These are phyloP conservation scores for Lithohypha guttulata DNA, from an alignment of 2,329 filamentous ascomycete species.

Conservation along the genomic window DNA sequence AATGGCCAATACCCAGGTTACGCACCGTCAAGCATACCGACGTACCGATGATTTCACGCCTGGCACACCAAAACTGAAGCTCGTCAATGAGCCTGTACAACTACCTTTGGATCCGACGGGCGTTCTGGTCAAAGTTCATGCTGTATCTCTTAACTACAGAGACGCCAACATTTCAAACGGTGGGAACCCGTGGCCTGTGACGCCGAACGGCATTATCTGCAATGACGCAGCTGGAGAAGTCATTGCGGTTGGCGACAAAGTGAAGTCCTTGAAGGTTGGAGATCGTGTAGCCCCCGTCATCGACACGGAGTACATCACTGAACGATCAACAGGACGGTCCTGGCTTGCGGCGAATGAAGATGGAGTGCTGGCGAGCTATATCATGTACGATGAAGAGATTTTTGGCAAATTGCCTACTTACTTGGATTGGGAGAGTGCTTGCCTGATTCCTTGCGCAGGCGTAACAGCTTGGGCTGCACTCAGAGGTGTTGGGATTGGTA, in stretches of 20 bases:
- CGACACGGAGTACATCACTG: slow-evolving; percentile 32
- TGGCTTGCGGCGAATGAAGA: slow-evolving; percentile 38
- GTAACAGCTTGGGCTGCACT: slow-evolving; percentile 36
- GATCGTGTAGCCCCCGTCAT: slow-evolving; percentile 30
- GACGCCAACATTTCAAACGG: slow-evolving; percentile 37
- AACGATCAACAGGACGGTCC: slow-evolving; percentile 27
- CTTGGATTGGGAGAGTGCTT: slow-evolving; percentile 29
- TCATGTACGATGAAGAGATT: slow-evolving; percentile 32
- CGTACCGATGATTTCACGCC: slow-evolving; percentile 27
- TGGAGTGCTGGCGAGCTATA: slow-evolving; percentile 33
- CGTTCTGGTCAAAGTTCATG: slow-evolving; percentile 40
- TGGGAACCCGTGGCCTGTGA: slow-evolving; percentile 33
- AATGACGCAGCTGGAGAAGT: slow-evolving; percentile 37
- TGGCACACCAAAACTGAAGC: slow-evolving; percentile 26
- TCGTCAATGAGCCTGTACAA: slow-evolving; percentile 27
- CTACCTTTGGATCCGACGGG: slow-evolving; percentile 25
- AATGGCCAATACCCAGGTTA: slow-evolving; percentile 10
- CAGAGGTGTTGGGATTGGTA: slow-evolving; percentile 29
- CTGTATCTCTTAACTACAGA: slow-evolving; percentile 45
- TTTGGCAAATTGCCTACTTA: slow-evolving; percentile 30
- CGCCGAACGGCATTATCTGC: slow-evolving; percentile 24
- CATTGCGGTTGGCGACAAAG: slow-evolving; percentile 29
- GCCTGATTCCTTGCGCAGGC: slow-evolving; percentile 35
- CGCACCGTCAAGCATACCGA: slow-evolving; percentile 24
- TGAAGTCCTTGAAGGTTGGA: slow-evolving; percentile 26